phyloP scores from a whole-genome alignment of 306 rosid genomes.

The Prunus mira region DNA sequence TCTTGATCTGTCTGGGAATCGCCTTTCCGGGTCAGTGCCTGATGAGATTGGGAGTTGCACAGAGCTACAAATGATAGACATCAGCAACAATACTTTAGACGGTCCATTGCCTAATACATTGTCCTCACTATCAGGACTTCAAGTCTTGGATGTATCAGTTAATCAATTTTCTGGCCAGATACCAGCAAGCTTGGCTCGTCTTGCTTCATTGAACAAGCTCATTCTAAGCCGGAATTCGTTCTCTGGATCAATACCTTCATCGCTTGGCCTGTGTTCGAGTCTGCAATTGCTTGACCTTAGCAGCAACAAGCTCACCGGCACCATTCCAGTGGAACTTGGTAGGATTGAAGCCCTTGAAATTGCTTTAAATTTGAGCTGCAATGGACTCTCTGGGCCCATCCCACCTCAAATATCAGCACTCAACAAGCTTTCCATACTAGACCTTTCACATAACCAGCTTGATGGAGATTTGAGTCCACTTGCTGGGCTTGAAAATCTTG shows the following conservation, averaged over 20 bases:
- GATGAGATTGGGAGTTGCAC: constrained; percentile 75
- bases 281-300: constrained; percentile 95
- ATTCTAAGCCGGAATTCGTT: constrained; percentile 63
- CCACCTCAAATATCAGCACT: constrained; percentile 73
- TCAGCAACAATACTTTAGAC: constrained; percentile 59
- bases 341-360: constrained; percentile 68
- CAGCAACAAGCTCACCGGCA: constrained; percentile 63
- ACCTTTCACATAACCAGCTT: constrained; percentile 79
- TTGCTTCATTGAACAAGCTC: constrained; percentile 65
- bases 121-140: constrained; percentile 64
- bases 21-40: constrained; percentile 66
- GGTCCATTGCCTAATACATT: constrained; percentile 63
- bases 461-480: constrained; percentile 73
- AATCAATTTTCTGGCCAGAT: constrained; percentile 62
- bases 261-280: constrained; percentile 60
- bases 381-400: constrained; percentile 59
- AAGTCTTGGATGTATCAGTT: constrained; percentile 73
- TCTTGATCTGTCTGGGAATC: constrained; percentile 75
- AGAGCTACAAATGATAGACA: constrained; percentile 80
- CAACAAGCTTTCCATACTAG: constrained; percentile 73
- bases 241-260: constrained; percentile 73
- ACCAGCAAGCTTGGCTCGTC: constrained; percentile 65
- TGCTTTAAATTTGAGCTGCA: constrained; percentile 79
- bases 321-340: constrained; percentile 65
- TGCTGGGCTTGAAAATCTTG: constrained; percentile 69